These are phyloP conservation scores for Camellia granthamiana DNA, from an alignment of 148 eudicot species.

Conservation along the genomic window DNA sequence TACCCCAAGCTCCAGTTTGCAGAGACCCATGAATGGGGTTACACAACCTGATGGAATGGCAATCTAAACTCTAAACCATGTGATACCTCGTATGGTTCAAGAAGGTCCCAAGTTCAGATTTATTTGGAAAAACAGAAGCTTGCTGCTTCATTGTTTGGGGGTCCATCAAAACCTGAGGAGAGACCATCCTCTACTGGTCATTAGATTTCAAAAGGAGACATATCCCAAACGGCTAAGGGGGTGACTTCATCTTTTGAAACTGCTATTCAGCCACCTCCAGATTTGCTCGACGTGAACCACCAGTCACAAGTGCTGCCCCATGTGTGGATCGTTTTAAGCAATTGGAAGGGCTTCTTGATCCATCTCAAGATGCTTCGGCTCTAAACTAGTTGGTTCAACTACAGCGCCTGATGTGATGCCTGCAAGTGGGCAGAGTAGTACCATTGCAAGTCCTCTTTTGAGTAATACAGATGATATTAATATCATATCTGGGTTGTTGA, in stretches of 20 bases:
- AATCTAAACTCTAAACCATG: constrained; percentile 34
- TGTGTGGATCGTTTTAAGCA: constrained; percentile 69
- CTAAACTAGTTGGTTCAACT: constrained; percentile 22
- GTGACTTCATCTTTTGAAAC: constrained; percentile 23
- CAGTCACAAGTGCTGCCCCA: constrained; percentile 25
- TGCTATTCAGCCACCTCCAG: constrained; percentile 36
- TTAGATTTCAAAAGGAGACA: constrained; percentile 47
- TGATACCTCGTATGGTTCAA: constrained; percentile 39
- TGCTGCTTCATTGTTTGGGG: constrained; percentile 94
- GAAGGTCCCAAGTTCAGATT: constrained; percentile 51
- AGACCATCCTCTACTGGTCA: constrained; percentile 44
- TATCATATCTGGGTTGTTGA: background rate
- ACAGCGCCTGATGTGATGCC: constrained; percentile 47
- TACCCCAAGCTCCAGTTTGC: constrained; percentile 48
- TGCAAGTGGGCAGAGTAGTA: constrained; percentile 26
- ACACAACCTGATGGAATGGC: constrained; percentile 36
- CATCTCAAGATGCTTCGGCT: constrained; percentile 37
- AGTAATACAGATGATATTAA: constrained; percentile 16
- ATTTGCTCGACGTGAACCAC: constrained; percentile 80
- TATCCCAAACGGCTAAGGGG: constrained; percentile 28
- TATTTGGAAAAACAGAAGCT: constrained; percentile 82
- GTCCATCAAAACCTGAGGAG: constrained; percentile 54
- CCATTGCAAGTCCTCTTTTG: constrained; percentile 13
- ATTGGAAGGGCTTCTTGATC: constrained; percentile 81
- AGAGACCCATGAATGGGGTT: constrained; percentile 47